Conservation (phyloP, 169 alveolate genomes). For the Besnoitia besnoiti region DNA sequence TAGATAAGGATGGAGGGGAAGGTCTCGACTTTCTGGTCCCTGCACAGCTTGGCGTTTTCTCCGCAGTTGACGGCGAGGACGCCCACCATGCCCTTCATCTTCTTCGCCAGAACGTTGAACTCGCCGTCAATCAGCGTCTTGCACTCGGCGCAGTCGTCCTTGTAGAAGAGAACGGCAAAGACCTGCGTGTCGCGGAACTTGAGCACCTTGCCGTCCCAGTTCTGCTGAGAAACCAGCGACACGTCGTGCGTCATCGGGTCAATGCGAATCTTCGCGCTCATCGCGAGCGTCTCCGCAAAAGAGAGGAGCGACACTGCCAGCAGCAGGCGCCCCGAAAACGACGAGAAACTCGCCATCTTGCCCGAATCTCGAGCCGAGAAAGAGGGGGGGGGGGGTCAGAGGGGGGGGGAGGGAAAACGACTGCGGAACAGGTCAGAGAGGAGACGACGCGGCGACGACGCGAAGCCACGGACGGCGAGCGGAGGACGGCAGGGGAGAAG, state of each 20-base stretch:
- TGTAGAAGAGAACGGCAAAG: slow-evolving; percentile 45
- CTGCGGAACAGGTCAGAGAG: too few relatives aligned
- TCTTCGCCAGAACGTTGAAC: slow-evolving; percentile 79
- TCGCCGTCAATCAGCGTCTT: slow-evolving; percentile 71
- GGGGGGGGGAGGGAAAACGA: too few relatives aligned
- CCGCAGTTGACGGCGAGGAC: slow-evolving; percentile 81
- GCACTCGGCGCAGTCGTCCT: slow-evolving; percentile 6
- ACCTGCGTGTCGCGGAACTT: slow-evolving; percentile 41
- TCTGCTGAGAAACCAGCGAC: slow-evolving; percentile 38
- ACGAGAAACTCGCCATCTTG: neutral
- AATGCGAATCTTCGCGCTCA: slow-evolving; percentile 25
- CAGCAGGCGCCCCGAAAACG: neutral
- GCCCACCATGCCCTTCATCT: slow-evolving; percentile 82
- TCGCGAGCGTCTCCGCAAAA: neutral
- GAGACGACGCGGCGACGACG: neutral
- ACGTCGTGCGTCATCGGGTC: slow-evolving; percentile 64
- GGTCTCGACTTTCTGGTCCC: slow-evolving; percentile 77
- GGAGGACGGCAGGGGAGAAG: neutral
- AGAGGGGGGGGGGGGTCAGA: too few relatives aligned
- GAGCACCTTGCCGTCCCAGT: slow-evolving; percentile 48
- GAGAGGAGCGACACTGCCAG: neutral
- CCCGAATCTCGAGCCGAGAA: neutral
- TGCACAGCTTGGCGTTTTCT: slow-evolving; percentile 84
- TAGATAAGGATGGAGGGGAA: slow-evolving; percentile 78
- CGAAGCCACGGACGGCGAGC: neutral